Conservation (phyloP, 2,329 filamentous ascomycete species). For the Periglandula ipomoeae region DNA sequence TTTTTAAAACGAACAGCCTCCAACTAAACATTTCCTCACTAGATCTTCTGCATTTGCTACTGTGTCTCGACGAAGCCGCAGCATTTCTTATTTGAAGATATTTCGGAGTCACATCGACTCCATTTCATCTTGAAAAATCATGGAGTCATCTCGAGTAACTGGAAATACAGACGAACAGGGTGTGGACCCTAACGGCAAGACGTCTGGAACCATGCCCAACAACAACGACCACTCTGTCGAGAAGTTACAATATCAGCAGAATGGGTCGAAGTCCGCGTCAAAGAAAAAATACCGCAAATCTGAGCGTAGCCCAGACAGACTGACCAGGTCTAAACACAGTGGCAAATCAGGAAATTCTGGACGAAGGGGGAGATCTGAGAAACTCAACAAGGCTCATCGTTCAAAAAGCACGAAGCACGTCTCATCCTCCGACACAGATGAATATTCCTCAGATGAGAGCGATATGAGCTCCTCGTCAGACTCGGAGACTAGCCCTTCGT, state of each 20-base stretch:
- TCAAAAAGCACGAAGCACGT: neutral
- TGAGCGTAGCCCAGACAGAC: neutral
- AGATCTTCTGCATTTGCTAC: too few relatives aligned
- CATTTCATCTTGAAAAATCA: too few relatives aligned
- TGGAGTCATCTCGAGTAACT: neutral
- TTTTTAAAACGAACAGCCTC: too few relatives aligned
- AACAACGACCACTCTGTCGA: neutral
- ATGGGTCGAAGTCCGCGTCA: neutral
- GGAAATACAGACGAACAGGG: neutral
- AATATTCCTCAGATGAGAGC: neutral
- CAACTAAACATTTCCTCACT: too few relatives aligned
- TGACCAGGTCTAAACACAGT: neutral
- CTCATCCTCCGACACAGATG: slow-evolving; percentile 1
- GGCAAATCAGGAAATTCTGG: neutral
- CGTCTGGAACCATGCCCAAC: neutral
- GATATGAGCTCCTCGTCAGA: neutral
- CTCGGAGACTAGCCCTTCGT: neutral
- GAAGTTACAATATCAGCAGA: neutral
- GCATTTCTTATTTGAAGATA: too few relatives aligned
- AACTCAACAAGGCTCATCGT: neutral
- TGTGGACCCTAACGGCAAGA: neutral
- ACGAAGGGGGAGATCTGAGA: neutral
- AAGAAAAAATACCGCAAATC: neutral
- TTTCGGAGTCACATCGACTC: too few relatives aligned
- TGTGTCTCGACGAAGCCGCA: too few relatives aligned